Percentiles rank a stretch among this genome's conserved stretches.
Conservation (phyloP, 192 early-diverging fungal species). For the Podila minutissima region DNA sequence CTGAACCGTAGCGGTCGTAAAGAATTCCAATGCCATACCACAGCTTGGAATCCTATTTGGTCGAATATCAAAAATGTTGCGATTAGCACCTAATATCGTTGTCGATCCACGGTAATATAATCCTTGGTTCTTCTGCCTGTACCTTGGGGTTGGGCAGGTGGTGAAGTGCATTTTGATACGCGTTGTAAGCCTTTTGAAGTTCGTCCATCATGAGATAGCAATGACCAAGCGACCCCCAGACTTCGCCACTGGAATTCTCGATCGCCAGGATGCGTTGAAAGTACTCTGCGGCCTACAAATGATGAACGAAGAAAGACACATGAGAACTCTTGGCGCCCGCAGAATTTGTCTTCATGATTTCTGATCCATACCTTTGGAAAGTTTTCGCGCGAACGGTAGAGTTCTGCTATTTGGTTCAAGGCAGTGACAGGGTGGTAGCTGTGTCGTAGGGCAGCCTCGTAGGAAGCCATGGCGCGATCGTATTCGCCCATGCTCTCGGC, state of each 20-base stretch:
- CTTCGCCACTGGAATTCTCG: slow-evolving; percentile 89
- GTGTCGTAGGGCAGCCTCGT: slow-evolving; percentile 90
- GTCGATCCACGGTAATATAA: neutral
- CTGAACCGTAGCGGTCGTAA: slow-evolving; percentile 96
- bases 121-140: slow-evolving; percentile 3
- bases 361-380: slow-evolving; percentile 69
- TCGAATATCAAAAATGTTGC: neutral
- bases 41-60: slow-evolving; percentile 88
- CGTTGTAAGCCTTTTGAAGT: slow-evolving; percentile 91
- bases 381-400: slow-evolving; percentile 86
- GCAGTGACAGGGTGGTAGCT: slow-evolving; percentile 92
- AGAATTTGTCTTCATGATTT: neutral
- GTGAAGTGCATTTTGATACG: slow-evolving; percentile 97
- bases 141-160: slow-evolving; percentile 91
- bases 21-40: slow-evolving; percentile 99
- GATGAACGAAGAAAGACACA: slow-evolving; percentile 5
- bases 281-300: slow-evolving; percentile 83
- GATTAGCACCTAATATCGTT: neutral
- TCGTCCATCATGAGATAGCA: slow-evolving; percentile 98
- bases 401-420: slow-evolving; percentile 81
- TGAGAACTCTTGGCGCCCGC: neutral
- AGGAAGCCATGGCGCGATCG: slow-evolving; percentile 86
- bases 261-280: slow-evolving; percentile 89
- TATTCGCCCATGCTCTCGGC: slow-evolving; percentile 70
- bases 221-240: slow-evolving; percentile 95